Evolutionary conservation across 345 rosid genomes (phyloP).

Genomic region (Murraya paniculata): DNA sequence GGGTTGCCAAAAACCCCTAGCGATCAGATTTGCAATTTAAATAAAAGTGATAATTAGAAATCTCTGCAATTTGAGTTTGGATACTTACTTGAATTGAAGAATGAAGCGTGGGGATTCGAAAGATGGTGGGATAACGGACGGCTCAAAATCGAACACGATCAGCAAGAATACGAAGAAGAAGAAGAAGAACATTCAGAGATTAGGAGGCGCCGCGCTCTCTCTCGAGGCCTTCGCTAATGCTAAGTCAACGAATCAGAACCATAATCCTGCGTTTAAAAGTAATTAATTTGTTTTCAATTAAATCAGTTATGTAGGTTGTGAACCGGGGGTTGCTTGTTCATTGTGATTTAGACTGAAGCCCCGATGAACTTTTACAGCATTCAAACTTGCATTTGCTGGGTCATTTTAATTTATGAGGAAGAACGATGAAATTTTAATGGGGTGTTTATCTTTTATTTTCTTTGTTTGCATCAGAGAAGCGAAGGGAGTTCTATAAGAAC

Average conservation of each 20-base stretch:
- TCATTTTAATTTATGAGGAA: background rate
- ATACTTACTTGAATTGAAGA: background rate
- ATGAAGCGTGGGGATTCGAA: constrained; percentile 38
- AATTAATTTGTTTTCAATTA: background rate
- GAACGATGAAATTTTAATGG: background rate
- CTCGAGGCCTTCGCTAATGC: constrained; percentile 74
- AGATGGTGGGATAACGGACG: constrained; percentile 7
- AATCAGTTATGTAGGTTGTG: background rate
- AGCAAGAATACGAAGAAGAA: constrained; percentile 46
- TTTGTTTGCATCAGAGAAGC: constrained; percentile 48
- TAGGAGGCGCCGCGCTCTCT: constrained; percentile 84
- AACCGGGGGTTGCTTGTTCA: background rate
- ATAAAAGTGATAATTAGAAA: background rate
- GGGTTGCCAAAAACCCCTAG: background rate
- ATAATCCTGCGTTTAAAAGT: constrained; percentile 75
- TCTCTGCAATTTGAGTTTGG: background rate
- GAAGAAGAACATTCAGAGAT: constrained; percentile 59
- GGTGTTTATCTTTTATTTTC: background rate
- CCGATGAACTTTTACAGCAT: background rate
- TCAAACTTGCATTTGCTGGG: background rate
- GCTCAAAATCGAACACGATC: constrained; percentile 21
- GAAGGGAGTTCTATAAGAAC: constrained; percentile 76
- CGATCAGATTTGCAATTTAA: background rate
- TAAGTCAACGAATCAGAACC: constrained; percentile 42
- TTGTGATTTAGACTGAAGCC: background rate